Percentiles rank a stretch among this genome's conserved stretches.
Conservation (phyloP, 371 early-diverging fungal species). For the Saksenaea oblongispora region DNA sequence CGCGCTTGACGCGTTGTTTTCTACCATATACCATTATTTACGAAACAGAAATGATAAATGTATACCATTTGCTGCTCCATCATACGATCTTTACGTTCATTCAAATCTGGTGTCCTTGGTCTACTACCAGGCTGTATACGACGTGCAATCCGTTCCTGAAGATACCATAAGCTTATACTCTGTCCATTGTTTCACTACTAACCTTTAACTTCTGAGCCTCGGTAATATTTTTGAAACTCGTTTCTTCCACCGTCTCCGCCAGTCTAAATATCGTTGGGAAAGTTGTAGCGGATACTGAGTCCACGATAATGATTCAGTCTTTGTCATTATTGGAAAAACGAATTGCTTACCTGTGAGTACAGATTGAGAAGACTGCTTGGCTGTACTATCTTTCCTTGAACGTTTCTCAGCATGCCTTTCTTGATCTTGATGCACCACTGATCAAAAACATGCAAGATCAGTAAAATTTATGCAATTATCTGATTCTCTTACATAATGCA, state of each 20-base stretch:
- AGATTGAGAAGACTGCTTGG: neutral
- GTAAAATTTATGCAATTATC: conserved; percentile 3
- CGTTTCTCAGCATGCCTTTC: conserved; percentile 22
- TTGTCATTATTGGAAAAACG: neutral
- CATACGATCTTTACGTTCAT: conserved; percentile 39
- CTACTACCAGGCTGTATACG: conserved; percentile 44
- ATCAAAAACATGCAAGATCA: conserved; percentile 10
- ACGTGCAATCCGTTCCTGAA: conserved; percentile 54
- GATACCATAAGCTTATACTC: neutral
- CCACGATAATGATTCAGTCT: neutral
- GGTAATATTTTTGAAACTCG: conserved; percentile 51
- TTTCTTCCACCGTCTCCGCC: conserved; percentile 67
- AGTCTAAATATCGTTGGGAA: conserved; percentile 60
- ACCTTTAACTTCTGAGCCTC: conserved; percentile 58
- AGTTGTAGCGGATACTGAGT: conserved; percentile 32
- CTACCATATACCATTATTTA: conserved; percentile 6
- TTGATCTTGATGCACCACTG: conserved; percentile 40
- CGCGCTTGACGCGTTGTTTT: conserved; percentile 52
- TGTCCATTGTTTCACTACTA: neutral
- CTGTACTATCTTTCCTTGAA: conserved; percentile 23
- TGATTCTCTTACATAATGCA: conserved; percentile 56
- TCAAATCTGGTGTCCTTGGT: conserved; percentile 37
- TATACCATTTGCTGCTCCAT: conserved; percentile 35
- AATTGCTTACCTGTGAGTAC: neutral
- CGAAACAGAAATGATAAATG: neutral